Evolutionary conservation across 257 asterid species (phyloP).

Genomic region (Eustoma russellianum): DNA sequence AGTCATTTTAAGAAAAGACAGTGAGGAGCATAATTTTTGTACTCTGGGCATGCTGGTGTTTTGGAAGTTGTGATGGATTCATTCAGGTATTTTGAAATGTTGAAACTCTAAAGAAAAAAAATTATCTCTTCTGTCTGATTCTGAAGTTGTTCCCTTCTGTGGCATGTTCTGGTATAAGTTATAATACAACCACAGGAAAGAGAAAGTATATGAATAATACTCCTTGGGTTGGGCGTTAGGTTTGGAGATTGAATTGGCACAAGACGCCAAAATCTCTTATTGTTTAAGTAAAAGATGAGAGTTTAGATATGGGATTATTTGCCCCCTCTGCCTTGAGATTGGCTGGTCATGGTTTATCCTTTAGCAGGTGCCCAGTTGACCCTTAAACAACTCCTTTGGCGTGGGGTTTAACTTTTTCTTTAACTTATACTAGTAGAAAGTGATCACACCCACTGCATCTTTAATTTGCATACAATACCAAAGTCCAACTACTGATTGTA

Average conservation of each 20-base stretch:
- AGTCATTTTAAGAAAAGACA: constrained; percentile 39
- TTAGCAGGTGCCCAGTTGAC: constrained; percentile 10
- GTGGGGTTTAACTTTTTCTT: background rate
- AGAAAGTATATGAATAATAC: constrained; percentile 8
- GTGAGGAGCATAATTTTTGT: constrained; percentile 34
- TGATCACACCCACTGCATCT: background rate
- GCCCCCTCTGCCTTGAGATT: constrained; percentile 1
- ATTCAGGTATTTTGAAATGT: constrained; percentile 18
- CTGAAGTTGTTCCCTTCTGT: no score
- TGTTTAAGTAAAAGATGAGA: constrained; percentile 1
- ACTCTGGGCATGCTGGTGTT: constrained; percentile 42
- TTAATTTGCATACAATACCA: background rate
- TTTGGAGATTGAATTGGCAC: constrained; percentile 23
- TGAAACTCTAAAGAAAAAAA: background rate
- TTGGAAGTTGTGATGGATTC: constrained; percentile 58
- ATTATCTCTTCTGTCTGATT: constrained; percentile 5
- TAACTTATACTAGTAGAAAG: background rate
- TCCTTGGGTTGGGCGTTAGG: constrained; percentile 15
- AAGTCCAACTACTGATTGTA: background rate
- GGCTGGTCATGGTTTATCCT: constrained; percentile 7
- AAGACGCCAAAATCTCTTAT: constrained; percentile 48
- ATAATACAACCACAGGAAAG: constrained; percentile 1
- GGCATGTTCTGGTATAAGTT: background rate
- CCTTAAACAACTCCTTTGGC: constrained; percentile 14
- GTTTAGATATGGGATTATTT: constrained; percentile 6